Conservation (phyloP, 1,139 yeast genomes). For the Pichia sorboxylosa region DNA sequence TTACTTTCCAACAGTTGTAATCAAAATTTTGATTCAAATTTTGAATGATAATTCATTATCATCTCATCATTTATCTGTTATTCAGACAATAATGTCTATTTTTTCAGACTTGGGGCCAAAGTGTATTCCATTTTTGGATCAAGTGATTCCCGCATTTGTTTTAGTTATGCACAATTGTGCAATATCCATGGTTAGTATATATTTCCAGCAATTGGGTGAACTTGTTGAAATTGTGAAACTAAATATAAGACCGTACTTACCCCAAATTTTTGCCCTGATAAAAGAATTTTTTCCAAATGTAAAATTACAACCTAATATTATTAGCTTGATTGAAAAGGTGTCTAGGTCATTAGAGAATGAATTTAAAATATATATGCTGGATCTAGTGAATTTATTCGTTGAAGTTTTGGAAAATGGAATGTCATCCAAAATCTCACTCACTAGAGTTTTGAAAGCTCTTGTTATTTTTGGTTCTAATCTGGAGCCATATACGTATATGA, state of each 20-base stretch:
- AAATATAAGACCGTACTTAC: conserved; percentile 75
- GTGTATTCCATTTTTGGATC: conserved; percentile 77
- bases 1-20: conserved; percentile 91
- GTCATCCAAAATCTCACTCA: conserved; percentile 51
- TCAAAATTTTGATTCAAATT: conserved; percentile 70
- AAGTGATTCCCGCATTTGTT: conserved; percentile 79
- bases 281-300: conserved; percentile 62
- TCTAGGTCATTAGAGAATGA: conserved; percentile 86
- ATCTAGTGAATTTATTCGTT: conserved; percentile 62
- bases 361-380: conserved; percentile 73
- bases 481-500: conserved; percentile 79
- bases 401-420: conserved; percentile 73
- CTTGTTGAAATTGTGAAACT: conserved; percentile 76
- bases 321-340: conserved; percentile 71
- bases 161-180: conserved; percentile 80
- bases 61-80: conserved; percentile 79
- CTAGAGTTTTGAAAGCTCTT: conserved; percentile 71
- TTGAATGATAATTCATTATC: conserved; percentile 76
- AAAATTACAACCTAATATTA: conserved; percentile 66
- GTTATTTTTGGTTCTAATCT: conserved; percentile 83
- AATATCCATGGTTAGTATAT: conserved; percentile 71
- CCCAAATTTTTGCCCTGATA: conserved; percentile 65
- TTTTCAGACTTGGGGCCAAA: conserved; percentile 80
- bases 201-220: conserved; percentile 79
- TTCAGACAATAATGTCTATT: conserved; percentile 84